Base-by-base conservation (phyloP, 441 rosid genomes). In the Sinapis alba region DNA sequence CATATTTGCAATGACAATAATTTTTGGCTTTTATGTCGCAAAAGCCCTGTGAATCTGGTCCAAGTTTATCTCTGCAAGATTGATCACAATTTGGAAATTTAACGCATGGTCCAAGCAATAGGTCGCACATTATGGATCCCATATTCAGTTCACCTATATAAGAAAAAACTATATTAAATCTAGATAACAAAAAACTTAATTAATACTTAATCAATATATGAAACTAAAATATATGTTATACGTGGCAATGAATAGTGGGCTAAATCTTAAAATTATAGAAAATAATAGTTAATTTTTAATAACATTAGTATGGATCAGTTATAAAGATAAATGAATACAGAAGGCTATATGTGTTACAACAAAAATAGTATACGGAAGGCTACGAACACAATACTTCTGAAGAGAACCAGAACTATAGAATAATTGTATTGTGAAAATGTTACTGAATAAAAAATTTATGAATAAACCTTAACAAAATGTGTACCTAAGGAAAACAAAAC, bases 81-180 rank as follows among this genome's bases (percentile, higher is more conserved):
- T 26, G 9, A 57, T 57, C 61, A 57, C 61, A 57, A 57, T 57
- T 32, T 57, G 61, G 61, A 57, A 57, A 57, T 57, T 57, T 57
- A 5, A 0, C 18, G 30, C 61, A 57, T 26, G 61, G 61, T 24
- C 61, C 61, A 57, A 57, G n/a, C 7, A 23, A 23, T 57, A 5
- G 4, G 18, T 24, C 26, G 18, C 61, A 57, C 61, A n/a, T 12
- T 23, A 57, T 57, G 7, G 30, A 23, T 57, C 61, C 61, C 61
- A 24, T 23, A 24, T 24, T 57, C 16, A 23, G 61, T 23, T 57
- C 61, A 12, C 61, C 61, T 57, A 12, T 12, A 57, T 57, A 26
- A 57, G 9, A 20, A 57, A 57, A 10, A 26, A 21, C 7, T 57
- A 12, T 23, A 11, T 57, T 57, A 23, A 1, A 57, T 57, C 30